These are phyloP conservation scores for Cucurbita argyrosperma DNA, from an alignment of 306 rosid genomes.

Conservation along the genomic window DNA sequence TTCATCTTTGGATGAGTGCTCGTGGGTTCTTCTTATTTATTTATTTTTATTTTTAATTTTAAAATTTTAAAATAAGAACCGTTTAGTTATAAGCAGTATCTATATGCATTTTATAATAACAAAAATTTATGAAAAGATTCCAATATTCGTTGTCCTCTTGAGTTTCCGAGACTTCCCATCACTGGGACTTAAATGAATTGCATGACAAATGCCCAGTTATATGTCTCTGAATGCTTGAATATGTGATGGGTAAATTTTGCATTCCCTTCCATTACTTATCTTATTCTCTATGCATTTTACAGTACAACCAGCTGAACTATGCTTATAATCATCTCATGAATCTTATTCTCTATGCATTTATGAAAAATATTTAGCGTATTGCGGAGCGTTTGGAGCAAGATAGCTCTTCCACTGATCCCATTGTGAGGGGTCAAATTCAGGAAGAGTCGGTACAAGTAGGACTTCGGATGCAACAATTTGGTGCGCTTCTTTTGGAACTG, in stretches of 20 bases:
- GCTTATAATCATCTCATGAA: not conserved
- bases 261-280: not conserved
- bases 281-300: not conserved
- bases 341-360: constrained; percentile 29
- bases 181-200: not conserved
- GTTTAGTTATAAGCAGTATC: no score
- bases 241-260: not conserved
- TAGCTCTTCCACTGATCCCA: constrained; percentile 41
- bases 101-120: no score
- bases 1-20: not conserved
- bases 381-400: constrained; percentile 82
- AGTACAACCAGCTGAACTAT: not conserved
- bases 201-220: no score
- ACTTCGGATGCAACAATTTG: constrained; percentile 78
- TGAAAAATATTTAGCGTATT: constrained; percentile 56
- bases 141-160: no score
- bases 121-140: no score
- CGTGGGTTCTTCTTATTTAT: not conserved
- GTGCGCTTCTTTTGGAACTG: constrained; percentile 86
- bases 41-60: no score
- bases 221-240: not conserved
- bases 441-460: constrained; percentile 64
- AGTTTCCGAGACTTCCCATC: no score
- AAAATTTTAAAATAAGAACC: no score
- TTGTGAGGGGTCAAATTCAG: constrained; percentile 58